Evolutionary conservation across 129 eudicot species (phyloP).

Genomic region (Arctium minus): DNA sequence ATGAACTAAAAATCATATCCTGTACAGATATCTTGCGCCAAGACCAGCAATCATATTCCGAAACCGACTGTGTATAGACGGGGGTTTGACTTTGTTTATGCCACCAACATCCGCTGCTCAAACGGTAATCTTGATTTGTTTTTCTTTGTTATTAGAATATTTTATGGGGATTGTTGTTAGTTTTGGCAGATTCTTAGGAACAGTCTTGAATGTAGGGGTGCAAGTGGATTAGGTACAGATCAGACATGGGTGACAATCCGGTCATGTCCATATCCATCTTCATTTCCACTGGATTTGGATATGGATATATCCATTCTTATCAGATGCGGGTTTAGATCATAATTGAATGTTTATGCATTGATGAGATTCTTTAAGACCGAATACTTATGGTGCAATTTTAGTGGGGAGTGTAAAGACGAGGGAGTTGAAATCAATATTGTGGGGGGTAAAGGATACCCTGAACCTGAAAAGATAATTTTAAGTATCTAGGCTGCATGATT

Average conservation of each 20-base stretch:
- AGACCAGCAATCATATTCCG: slow-evolving; percentile 91
- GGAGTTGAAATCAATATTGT: no score
- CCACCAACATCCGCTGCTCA: slow-evolving; percentile 95
- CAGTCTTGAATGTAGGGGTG: not conserved
- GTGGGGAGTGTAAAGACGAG: no score
- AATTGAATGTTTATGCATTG: not conserved
- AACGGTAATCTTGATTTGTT: slow-evolving; percentile 50
- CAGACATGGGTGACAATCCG: not conserved
- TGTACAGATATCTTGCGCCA: slow-evolving; percentile 95
- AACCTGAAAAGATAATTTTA: no score
- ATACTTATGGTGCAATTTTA: not conserved
- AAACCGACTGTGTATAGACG: slow-evolving; percentile 87
- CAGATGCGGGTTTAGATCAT: not conserved
- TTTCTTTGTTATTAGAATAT: not conserved
- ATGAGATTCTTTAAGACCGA: not conserved
- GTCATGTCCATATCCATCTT: not conserved
- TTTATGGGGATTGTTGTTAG: not conserved
- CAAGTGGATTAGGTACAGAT: not conserved
- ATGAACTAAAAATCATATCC: slow-evolving; percentile 1
- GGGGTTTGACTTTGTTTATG: slow-evolving; percentile 95
- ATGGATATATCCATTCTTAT: not conserved
- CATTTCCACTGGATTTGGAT: not conserved
- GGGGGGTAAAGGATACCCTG: no score
- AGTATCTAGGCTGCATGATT: no score
- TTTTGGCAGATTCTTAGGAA: not conserved